These are phyloP conservation scores for Fonsecaea pugnacius DNA, from an alignment of 2,329 filamentous ascomycete genomes.

Conservation along the genomic window DNA sequence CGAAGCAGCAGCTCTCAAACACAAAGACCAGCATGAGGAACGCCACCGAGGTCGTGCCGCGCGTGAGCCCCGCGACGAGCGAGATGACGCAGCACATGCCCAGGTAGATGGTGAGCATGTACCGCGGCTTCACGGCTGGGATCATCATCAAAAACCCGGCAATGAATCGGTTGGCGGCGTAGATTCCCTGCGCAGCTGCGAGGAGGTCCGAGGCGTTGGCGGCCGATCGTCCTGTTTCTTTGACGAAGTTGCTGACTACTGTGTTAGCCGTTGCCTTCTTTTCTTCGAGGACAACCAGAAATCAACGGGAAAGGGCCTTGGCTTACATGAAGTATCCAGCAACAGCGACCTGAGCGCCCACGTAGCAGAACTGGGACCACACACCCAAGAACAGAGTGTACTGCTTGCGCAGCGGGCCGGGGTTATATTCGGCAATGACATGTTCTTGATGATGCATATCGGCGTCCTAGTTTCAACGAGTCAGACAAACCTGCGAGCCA, in stretches of 20 bases:
- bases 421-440: conserved; percentile 43
- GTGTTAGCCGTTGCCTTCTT: neutral
- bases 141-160: conserved; percentile 62
- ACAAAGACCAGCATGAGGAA: conserved; percentile 49
- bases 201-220: conserved; percentile 56
- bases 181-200: conserved; percentile 63
- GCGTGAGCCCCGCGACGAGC: conserved; percentile 57
- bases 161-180: conserved; percentile 63
- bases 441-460: conserved; percentile 63
- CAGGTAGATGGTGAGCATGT: conserved; percentile 60
- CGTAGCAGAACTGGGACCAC: conserved; percentile 67
- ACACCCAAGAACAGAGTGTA: conserved; percentile 63
- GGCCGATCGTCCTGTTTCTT: conserved; percentile 47
- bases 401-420: conserved; percentile 59
- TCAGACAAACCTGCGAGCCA: neutral
- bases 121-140: conserved; percentile 56
- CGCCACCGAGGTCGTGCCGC: conserved; percentile 57
- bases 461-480: conserved; percentile 46
- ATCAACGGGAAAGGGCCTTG: neutral
- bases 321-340: conserved; percentile 18
- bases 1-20: conserved; percentile 60
- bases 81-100: conserved; percentile 60
- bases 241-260: conserved; percentile 53
- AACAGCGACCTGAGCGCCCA: conserved; percentile 45
- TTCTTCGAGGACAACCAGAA: neutral